phyloP scores from a whole-genome alignment of 1,139 yeast genomes.

The Scheffersomyces cryptocercus region DNA sequence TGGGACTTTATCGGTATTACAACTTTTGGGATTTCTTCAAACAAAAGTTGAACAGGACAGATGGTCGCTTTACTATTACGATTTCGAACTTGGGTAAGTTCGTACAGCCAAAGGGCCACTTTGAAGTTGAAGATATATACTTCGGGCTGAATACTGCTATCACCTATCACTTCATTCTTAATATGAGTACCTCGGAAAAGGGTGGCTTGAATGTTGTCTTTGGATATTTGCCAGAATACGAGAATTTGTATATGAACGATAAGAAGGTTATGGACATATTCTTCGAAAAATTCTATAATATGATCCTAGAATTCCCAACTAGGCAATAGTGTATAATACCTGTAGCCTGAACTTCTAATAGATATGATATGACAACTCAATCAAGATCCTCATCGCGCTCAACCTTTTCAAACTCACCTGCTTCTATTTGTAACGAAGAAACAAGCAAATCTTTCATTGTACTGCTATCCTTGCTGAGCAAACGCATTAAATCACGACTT shows the following conservation, averaged over 20 bases:
- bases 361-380: background rate
- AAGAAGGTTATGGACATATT: conserved; percentile 5
- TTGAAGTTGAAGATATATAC: conserved; percentile 16
- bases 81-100: conserved; percentile 24
- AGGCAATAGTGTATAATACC: background rate
- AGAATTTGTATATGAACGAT: conserved; percentile 1
- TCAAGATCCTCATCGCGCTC: background rate
- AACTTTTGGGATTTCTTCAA: conserved; percentile 14
- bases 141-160: conserved; percentile 23
- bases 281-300: conserved; percentile 1
- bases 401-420: background rate
- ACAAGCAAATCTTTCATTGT: background rate
- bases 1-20: conserved; percentile 14
- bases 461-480: conserved; percentile 9
- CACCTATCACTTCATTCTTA: conserved; percentile 20
- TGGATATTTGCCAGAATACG: conserved; percentile 19
- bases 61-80: conserved; percentile 17
- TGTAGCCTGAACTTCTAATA: background rate
- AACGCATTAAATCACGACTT: conserved; percentile 43
- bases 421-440: background rate
- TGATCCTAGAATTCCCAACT: background rate
- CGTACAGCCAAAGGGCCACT: conserved; percentile 4
- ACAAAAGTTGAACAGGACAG: conserved; percentile 6
- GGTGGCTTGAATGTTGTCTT: conserved; percentile 21
- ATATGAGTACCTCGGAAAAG: conserved; percentile 17